Evolutionary conservation across 177 flowering plant genomes (phyloP).

Genomic region (Vitis hybrid): DNA sequence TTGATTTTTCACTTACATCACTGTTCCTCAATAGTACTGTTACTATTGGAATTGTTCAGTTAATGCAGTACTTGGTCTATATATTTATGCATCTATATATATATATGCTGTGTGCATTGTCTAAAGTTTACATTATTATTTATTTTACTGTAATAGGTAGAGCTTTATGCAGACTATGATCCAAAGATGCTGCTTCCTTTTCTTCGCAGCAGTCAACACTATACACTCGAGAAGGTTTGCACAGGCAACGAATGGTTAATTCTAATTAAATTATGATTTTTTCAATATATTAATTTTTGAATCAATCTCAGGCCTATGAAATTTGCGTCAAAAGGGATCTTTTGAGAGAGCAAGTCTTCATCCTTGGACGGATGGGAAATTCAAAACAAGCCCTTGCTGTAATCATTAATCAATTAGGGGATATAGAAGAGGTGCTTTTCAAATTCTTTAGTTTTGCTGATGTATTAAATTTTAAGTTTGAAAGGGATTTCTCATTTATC

Average conservation of each 20-base stretch:
- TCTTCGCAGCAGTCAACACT: slow-evolving; percentile 96
- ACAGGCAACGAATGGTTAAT: background rate
- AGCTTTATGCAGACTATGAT: slow-evolving; percentile 94
- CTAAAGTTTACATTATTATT: slow-evolving; percentile 5
- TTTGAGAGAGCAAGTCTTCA: slow-evolving; percentile 87
- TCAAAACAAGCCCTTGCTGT: slow-evolving; percentile 85
- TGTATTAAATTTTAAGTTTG: background rate
- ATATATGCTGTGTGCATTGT: background rate
- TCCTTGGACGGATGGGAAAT: slow-evolving; percentile 98
- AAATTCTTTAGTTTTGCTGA: background rate
- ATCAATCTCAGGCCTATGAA: slow-evolving; percentile 76
- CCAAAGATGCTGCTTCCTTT: slow-evolving; percentile 86
- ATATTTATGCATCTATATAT: background rate
- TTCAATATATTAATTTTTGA: slow-evolving; percentile 1
- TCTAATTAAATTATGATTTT: background rate
- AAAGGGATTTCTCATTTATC: background rate
- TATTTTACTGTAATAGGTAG: slow-evolving; percentile 55
- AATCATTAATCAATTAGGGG: slow-evolving; percentile 84
- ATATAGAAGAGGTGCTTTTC: slow-evolving; percentile 78
- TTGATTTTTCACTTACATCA: no score
- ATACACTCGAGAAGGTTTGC: slow-evolving; percentile 87
- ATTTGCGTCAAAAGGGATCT: slow-evolving; percentile 71
- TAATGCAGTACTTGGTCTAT: no score
- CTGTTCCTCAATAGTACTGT: no score
- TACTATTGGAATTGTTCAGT: no score